Conservation (phyloP, 352 stramenopile genomes). For the Aphanomyces euteiches region DNA sequence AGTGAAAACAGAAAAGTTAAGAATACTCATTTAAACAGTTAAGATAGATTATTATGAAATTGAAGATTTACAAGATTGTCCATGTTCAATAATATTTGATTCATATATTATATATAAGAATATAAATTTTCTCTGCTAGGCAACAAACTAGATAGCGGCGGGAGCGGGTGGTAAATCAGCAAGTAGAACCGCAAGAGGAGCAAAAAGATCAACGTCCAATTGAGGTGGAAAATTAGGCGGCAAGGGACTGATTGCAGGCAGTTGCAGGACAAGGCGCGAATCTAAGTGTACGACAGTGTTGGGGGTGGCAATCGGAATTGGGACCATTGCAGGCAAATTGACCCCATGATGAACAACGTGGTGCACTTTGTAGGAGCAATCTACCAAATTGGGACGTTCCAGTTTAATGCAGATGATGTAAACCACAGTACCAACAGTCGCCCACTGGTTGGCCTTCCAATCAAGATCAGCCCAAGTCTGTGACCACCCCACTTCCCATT, state of each 20-base stretch:
- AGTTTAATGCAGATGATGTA: slow-evolving; percentile 26
- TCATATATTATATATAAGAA: slow-evolving; percentile 9
- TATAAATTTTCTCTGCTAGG: slow-evolving; percentile 22
- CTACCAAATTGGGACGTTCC: slow-evolving; percentile 10
- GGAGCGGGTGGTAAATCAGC: slow-evolving; percentile 22
- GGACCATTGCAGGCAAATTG: slow-evolving; percentile 17
- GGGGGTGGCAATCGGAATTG: slow-evolving; percentile 18
- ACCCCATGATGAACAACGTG: slow-evolving; percentile 19
- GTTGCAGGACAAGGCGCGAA: slow-evolving; percentile 14
- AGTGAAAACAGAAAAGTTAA: slow-evolving; percentile 17
- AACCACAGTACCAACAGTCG: slow-evolving; percentile 20
- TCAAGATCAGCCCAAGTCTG: slow-evolving; percentile 10
- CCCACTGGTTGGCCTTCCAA: slow-evolving; percentile 22
- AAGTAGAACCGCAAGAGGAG: slow-evolving; percentile 11
- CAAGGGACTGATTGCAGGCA: slow-evolving; percentile 18
- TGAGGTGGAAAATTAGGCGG: slow-evolving; percentile 23
- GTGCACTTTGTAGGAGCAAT: slow-evolving; percentile 24
- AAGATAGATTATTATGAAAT: slow-evolving; percentile 9
- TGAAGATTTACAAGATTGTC: slow-evolving; percentile 7
- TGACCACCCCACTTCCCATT: slow-evolving; percentile 13
- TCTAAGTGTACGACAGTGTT: slow-evolving; percentile 19
- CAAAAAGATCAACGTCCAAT: slow-evolving; percentile 23
- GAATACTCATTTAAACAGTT: slow-evolving; percentile 18
- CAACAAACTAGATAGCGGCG: slow-evolving; percentile 22
- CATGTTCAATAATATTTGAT: slow-evolving; percentile 8